Percentiles rank a stretch among this genome's conserved stretches.
Evolutionary conservation across 768 basidiomycete genomes (phyloP).

Genomic region (Psilocybe sp.): DNA sequence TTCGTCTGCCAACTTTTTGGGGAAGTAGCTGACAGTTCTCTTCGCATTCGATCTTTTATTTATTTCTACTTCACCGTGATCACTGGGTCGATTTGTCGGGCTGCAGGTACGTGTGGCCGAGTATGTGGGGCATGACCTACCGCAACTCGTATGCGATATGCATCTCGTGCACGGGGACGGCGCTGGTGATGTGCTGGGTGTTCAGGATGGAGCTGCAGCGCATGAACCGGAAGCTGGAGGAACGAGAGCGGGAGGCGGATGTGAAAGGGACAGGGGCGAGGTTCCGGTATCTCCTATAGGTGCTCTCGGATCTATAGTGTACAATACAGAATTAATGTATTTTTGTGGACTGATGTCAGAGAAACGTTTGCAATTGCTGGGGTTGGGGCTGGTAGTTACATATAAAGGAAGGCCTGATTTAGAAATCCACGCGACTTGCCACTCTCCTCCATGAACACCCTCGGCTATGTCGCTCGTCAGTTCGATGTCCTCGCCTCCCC

Average conservation of each 20-base stretch:
- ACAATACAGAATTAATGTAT: too few species aligned
- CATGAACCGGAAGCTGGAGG: conserved; percentile 36
- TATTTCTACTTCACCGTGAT: too few species aligned
- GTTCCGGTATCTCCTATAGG: conserved; percentile 49
- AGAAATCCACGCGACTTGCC: neutral
- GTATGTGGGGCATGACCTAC: conserved; percentile 66
- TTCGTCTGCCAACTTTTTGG: too few species aligned
- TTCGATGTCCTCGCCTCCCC: conserved; percentile 72
- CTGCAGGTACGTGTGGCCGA: conserved; percentile 64
- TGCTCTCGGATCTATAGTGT: too few species aligned
- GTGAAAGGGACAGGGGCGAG: conserved; percentile 30
- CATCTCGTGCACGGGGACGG: conserved; percentile 52
- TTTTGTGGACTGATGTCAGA: too few species aligned
- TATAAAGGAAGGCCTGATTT: neutral
- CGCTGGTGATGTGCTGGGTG: conserved; percentile 50
- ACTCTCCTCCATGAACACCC: conserved; percentile 65
- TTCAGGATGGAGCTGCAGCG: conserved; percentile 40
- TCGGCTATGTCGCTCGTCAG: conserved; percentile 77
- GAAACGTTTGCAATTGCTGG: too few species aligned
- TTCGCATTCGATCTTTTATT: too few species aligned
- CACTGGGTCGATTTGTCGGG: neutral
- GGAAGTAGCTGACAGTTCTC: too few species aligned
- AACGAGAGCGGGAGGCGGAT: conserved; percentile 37
- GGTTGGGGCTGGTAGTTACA: neutral
- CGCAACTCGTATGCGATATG: conserved; percentile 69